A percentile compares a stretch with the other conserved stretches of the same genome.
phyloP scores from a whole-genome alignment of 148 eudicot genomes.

The Drosera capensis region DNA sequence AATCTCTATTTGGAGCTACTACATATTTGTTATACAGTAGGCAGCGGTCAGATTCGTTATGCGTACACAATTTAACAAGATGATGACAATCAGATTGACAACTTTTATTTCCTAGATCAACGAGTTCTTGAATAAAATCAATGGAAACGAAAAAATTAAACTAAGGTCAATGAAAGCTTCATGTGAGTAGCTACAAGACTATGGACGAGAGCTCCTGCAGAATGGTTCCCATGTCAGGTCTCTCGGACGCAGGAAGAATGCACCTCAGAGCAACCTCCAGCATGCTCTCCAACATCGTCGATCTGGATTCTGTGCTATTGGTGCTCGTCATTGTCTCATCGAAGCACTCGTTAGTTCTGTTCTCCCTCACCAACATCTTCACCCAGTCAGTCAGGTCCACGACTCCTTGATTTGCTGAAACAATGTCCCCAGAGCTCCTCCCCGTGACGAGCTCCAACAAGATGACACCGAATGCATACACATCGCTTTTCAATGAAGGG shows the following conservation, averaged over 20 bases:
- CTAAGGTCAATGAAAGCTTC: too few species aligned
- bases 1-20: too few species aligned
- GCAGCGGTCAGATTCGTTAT: too few species aligned
- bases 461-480: slow-evolving; percentile 65
- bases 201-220: slow-evolving; percentile 36
- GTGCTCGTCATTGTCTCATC: slow-evolving; percentile 16
- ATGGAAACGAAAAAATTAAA: too few species aligned
- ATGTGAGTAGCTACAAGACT: too few species aligned
- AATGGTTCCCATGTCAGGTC: slow-evolving; percentile 46
- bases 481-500: slow-evolving; percentile 57
- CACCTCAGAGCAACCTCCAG: slow-evolving; percentile 45
- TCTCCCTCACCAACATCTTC: slow-evolving; percentile 23
- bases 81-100: too few species aligned
- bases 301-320: slow-evolving; percentile 6
- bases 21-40: too few species aligned
- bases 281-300: slow-evolving; percentile 21
- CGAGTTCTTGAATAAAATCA: too few species aligned
- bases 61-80: too few species aligned
- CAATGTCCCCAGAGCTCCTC: slow-evolving; percentile 31
- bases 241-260: slow-evolving; percentile 48
- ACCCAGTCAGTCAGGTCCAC: slow-evolving; percentile 67
- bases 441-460: slow-evolving; percentile 50
- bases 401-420: slow-evolving; percentile 23
- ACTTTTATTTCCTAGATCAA: too few species aligned
- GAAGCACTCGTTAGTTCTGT: slow-evolving; percentile 38